Conservation (phyloP, 2,329 filamentous ascomycete genomes). For the Chalaropsis thielavioides region DNA sequence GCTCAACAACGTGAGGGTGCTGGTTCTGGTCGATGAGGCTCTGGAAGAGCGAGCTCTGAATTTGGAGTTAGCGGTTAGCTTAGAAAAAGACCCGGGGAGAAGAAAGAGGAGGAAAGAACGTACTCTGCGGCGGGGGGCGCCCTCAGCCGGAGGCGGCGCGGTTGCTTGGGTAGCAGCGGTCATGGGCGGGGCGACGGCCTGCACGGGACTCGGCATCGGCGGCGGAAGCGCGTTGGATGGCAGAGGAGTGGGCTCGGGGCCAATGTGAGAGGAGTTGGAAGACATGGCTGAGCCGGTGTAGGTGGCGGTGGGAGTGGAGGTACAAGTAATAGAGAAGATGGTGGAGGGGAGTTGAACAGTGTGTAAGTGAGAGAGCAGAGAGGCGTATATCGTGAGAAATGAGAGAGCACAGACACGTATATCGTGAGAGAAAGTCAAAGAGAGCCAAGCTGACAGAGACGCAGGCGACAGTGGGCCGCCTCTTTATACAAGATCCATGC, state of each 20-base stretch:
- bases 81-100: not conserved
- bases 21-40: conserved; percentile 39
- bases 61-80: not conserved
- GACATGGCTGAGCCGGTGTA: not conserved
- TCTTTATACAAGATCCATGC: not conserved
- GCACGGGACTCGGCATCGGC: not conserved
- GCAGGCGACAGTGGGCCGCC: not conserved
- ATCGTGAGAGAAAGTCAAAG: not conserved
- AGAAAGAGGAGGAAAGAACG: not conserved
- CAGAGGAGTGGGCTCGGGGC: not conserved
- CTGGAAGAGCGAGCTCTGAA: conserved; percentile 28
- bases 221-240: not conserved
- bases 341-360: too few species aligned
- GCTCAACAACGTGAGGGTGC: conserved; percentile 29
- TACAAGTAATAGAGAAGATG: not conserved
- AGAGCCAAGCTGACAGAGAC: not conserved
- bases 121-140: not conserved
- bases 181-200: not conserved
- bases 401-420: not conserved
- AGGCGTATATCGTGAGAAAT: too few species aligned
- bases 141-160: not conserved
- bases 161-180: not conserved
- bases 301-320: not conserved
- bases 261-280: not conserved
- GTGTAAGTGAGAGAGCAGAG: not conserved